These are phyloP conservation scores for Chrysochromulina parva DNA, from an alignment of 78 protist genomes.

Conservation along the genomic window DNA sequence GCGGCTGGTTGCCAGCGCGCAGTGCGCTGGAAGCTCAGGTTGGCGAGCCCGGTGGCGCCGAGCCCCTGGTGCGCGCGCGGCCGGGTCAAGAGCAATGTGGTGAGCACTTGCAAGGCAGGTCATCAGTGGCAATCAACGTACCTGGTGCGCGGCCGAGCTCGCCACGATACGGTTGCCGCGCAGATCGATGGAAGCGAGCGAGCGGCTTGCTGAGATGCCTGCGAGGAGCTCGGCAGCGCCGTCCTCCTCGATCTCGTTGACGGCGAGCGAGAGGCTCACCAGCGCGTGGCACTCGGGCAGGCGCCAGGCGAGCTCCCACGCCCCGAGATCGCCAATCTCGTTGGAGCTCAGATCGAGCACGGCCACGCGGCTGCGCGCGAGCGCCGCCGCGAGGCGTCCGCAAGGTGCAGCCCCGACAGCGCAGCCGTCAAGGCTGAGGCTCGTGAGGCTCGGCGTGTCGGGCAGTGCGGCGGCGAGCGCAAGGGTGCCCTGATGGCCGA, in stretches of 20 bases:
- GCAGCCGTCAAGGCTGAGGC: not conserved
- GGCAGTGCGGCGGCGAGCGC: not conserved
- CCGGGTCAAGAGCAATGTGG: no score
- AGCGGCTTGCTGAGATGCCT: not conserved
- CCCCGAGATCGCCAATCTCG: not conserved
- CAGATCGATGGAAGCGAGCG: not conserved
- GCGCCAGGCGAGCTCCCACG: conserved; percentile 23
- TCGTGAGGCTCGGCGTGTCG: not conserved
- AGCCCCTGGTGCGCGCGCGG: no score
- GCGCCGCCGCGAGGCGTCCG: not conserved
- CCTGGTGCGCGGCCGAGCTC: not conserved
- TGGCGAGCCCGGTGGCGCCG: no score
- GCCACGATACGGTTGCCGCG: not conserved
- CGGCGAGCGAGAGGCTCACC: not conserved
- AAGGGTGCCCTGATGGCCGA: not conserved
- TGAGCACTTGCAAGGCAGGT: no score
- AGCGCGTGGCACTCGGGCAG: not conserved
- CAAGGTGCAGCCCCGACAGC: not conserved
- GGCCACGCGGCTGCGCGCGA: not conserved
- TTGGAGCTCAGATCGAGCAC: not conserved
- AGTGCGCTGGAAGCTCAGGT: no score
- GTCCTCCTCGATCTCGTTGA: not conserved
- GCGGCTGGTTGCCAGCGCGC: no score
- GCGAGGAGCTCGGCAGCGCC: conserved; percentile 12
- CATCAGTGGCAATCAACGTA: no score